These are phyloP conservation scores for Penicillium longicatenatum DNA, from an alignment of 495 filamentous ascomycete genomes.

Conservation along the genomic window DNA sequence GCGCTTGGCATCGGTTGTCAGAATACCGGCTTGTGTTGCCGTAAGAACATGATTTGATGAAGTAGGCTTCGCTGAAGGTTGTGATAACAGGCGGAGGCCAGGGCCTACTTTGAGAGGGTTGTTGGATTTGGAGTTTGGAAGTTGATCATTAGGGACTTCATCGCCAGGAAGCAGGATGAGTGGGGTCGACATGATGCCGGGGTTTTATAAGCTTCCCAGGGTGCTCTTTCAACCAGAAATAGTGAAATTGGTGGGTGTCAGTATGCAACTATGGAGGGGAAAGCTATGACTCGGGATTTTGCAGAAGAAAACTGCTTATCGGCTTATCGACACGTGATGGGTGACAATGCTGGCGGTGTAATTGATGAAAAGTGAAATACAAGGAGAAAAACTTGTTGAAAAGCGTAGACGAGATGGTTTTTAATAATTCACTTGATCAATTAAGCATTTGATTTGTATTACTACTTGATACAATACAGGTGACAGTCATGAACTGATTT, in stretches of 20 bases:
- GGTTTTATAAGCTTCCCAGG: not conserved
- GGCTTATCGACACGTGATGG: conserved; percentile 27
- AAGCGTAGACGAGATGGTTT: too few species aligned
- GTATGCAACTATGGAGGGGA: conserved; percentile 4
- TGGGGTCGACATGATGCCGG: conserved; percentile 43
- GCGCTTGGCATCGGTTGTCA: conserved; percentile 74
- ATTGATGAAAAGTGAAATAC: too few species aligned
- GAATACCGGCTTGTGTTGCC: conserved; percentile 75
- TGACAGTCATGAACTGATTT: not conserved
- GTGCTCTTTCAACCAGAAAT: not conserved
- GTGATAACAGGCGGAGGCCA: conserved; percentile 61
- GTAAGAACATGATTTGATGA: conserved; percentile 52
- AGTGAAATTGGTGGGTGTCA: not conserved
- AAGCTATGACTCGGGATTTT: conserved; percentile 3
- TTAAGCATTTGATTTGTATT: too few species aligned
- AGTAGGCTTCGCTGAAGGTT: conserved; percentile 26
- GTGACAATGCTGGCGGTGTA: not conserved
- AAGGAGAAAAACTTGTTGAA: too few species aligned
- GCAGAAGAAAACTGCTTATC: conserved; percentile 12
- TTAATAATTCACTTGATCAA: too few species aligned
- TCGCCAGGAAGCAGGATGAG: conserved; percentile 78
- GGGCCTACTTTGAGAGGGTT: conserved; percentile 80
- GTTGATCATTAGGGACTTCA: conserved; percentile 55
- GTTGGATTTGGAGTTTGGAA: conserved; percentile 63
- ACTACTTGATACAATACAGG: too few species aligned